A percentile compares a stretch with the other conserved stretches of the same genome.
phyloP scores from a whole-genome alignment of 352 stramenopile species.

The Globisporangium paroecandrum region DNA sequence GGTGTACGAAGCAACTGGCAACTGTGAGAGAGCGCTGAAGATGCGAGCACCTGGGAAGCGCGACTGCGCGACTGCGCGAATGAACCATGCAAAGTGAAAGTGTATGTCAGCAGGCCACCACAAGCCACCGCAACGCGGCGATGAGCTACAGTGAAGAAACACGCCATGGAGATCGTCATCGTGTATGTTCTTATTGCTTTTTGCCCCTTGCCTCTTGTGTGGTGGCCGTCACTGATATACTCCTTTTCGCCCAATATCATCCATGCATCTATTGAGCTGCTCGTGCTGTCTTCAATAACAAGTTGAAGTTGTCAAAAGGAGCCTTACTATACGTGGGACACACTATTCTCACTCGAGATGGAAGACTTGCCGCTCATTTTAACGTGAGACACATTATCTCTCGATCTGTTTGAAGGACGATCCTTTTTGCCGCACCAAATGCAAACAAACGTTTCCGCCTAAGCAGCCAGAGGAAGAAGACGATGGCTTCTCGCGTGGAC shows the following conservation, averaged over 20 bases:
- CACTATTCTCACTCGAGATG: not conserved
- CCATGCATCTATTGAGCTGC: too few species aligned
- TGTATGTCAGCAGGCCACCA: constrained; percentile 23
- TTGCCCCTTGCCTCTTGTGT: too few species aligned
- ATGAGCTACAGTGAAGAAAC: too few species aligned
- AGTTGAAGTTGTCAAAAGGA: too few species aligned
- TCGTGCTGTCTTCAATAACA: too few species aligned
- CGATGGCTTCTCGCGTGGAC: not conserved
- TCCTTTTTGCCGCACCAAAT: not conserved
- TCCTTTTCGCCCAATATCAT: too few species aligned
- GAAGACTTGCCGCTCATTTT: not conserved
- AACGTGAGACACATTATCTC: not conserved
- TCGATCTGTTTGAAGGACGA: not conserved
- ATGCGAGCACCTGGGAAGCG: constrained; percentile 40
- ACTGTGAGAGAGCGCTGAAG: constrained; percentile 40
- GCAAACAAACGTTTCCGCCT: not conserved
- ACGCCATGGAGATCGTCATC: too few species aligned
- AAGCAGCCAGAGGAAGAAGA: not conserved
- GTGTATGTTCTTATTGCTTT: too few species aligned
- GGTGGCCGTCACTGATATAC: too few species aligned
- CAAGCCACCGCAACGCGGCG: too few species aligned
- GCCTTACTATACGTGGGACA: not conserved
- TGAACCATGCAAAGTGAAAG: constrained; percentile 39
- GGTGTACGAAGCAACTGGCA: constrained; percentile 55
- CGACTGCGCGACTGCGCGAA: constrained; percentile 60